phyloP scores from a whole-genome alignment of 441 rosid species.

The Arabidopsis lyrata region DNA sequence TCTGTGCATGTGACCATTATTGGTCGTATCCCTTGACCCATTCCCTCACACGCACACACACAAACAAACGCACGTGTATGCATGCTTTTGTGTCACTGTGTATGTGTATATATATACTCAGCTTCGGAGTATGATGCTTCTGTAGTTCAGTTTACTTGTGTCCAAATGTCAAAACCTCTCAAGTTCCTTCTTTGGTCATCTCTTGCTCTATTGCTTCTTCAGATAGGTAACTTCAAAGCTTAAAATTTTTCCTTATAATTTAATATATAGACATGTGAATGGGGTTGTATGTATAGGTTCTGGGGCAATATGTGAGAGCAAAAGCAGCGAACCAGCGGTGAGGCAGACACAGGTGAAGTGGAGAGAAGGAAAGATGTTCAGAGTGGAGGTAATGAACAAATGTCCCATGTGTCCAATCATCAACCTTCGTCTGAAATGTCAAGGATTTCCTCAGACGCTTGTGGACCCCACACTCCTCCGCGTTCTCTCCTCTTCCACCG shows the following conservation, averaged over 20 bases:
- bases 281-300: slow-evolving; percentile 26
- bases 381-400: slow-evolving; percentile 56
- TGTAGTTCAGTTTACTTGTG: slow-evolving; percentile 21
- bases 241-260: background rate
- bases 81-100: background rate
- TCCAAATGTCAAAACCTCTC: slow-evolving; percentile 29
- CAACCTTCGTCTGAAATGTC: slow-evolving; percentile 58
- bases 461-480: slow-evolving; percentile 61
- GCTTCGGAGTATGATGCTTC: slow-evolving; percentile 1
- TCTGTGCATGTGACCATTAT: slow-evolving; percentile 43
- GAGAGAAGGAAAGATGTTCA: slow-evolving; percentile 45
- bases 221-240: slow-evolving; percentile 24
- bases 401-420: slow-evolving; percentile 67
- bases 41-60: slow-evolving; percentile 16
- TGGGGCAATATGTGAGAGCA: slow-evolving; percentile 41
- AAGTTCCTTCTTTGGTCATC: slow-evolving; percentile 37
- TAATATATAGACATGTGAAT: slow-evolving; percentile 4
- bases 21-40: slow-evolving; percentile 42
- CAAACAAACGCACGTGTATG: slow-evolving; percentile 10
- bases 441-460: slow-evolving; percentile 58
- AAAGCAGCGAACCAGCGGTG: slow-evolving; percentile 40
- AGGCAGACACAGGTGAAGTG: slow-evolving; percentile 49
- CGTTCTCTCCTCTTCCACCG: slow-evolving; percentile 46
- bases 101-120: slow-evolving; percentile 20
- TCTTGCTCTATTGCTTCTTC: slow-evolving; percentile 39